Evolutionary conservation across 139 green algal species (phyloP).

Genomic region (Desmodesmus armatus): DNA sequence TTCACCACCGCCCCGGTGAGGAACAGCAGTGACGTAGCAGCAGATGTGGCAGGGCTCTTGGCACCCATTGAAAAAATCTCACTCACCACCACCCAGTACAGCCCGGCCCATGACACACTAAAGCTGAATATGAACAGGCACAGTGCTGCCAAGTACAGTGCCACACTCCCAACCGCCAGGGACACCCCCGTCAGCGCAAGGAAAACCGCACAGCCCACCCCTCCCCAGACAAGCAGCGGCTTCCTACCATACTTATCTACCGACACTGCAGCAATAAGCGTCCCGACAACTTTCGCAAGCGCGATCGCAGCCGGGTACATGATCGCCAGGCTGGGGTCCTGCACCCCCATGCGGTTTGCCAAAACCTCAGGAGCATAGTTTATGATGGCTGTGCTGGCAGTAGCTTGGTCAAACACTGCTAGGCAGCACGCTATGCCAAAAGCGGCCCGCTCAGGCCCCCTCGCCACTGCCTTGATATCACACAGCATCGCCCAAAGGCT

Average conservation of each 20-base stretch:
- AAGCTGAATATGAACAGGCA: conserved; percentile 87
- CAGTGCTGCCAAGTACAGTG: conserved; percentile 64
- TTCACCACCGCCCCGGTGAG: conserved; percentile 72
- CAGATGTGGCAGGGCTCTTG: conserved; percentile 53
- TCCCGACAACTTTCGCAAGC: conserved; percentile 68
- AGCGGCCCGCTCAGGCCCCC: conserved; percentile 67
- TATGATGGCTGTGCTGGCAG: conserved; percentile 75
- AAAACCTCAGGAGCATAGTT: conserved; percentile 85
- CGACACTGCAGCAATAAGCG: conserved; percentile 60
- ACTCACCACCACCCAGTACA: conserved; percentile 87
- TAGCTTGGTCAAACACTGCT: conserved; percentile 82
- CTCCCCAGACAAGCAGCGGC: conserved; percentile 80
- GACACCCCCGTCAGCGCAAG: conserved; percentile 50
- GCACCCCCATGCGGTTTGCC: conserved; percentile 7
- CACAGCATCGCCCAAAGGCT: conserved; percentile 64
- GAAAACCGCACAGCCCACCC: conserved; percentile 44
- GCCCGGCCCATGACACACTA: conserved; percentile 69
- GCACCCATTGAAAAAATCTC: conserved; percentile 82
- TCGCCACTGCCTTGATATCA: conserved; percentile 66
- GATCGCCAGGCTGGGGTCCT: conserved; percentile 25
- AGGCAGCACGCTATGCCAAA: conserved; percentile 72
- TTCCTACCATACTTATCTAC: conserved; percentile 80
- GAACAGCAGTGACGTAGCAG: conserved; percentile 75
- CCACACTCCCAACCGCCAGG: conserved; percentile 41
- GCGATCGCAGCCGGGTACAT: conserved; percentile 65